Evolutionary conservation across 176 grass and related monocot genomes (phyloP).

Genomic region (Paspalum vaginatum): DNA sequence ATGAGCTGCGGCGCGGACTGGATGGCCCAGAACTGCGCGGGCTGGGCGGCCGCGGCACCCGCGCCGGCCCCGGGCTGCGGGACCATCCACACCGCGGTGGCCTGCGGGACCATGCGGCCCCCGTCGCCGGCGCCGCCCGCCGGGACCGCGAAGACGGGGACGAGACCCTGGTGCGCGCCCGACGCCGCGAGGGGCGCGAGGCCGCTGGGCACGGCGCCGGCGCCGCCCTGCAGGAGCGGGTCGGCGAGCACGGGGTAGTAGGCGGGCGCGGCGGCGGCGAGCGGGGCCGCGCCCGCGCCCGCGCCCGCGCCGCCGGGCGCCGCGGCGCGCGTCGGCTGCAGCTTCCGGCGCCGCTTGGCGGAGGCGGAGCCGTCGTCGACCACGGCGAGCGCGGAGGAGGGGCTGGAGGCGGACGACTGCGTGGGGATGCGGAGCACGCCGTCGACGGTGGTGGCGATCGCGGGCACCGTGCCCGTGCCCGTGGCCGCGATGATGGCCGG

Average conservation of each 20-base stretch:
- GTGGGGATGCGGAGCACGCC: slow-evolving; percentile 90
- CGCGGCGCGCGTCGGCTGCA: slow-evolving; percentile 70
- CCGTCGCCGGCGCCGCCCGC: slow-evolving; percentile 9
- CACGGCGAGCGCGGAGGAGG: slow-evolving; percentile 27
- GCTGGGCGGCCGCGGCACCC: slow-evolving; percentile 30
- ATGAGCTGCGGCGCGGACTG: slow-evolving; percentile 73
- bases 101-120: slow-evolving; percentile 68
- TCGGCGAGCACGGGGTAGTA: slow-evolving; percentile 82
- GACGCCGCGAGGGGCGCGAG: slow-evolving; percentile 62
- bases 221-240: slow-evolving; percentile 61
- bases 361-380: slow-evolving; percentile 42
- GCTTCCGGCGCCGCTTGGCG: slow-evolving; percentile 84
- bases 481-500: slow-evolving; percentile 91
- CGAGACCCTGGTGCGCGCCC: slow-evolving; percentile 52
- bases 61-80: slow-evolving; percentile 48
- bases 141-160: slow-evolving; percentile 74
- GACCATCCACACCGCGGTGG: slow-evolving; percentile 87
- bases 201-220: slow-evolving; percentile 72
- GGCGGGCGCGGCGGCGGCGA: slow-evolving; percentile 19
- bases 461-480: slow-evolving; percentile 80
- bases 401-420: slow-evolving; percentile 57
- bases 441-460: slow-evolving; percentile 81
- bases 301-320: background rate
- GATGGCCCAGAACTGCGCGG: slow-evolving; percentile 78
- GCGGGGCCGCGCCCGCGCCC: slow-evolving; percentile 3